Base-by-base conservation (phyloP, 1,139 yeast genomes). In the Eremothecium coryli region DNA sequence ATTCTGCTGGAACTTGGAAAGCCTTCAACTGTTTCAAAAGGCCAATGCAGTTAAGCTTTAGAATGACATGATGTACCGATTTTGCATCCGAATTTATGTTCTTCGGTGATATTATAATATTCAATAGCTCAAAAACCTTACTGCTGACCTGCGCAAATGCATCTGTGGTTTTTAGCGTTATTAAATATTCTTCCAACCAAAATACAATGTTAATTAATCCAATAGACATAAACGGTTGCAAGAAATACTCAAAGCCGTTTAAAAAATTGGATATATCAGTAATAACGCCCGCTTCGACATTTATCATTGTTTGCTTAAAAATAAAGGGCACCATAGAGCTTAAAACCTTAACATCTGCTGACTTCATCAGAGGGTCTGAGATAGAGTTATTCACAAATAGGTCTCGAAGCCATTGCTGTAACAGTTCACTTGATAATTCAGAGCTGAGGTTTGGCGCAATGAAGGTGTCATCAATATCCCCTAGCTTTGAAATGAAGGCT, bases 361-460 rank as follows among this genome's bases (percentile, higher is more conserved):
- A 64, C 45, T 76, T 72, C 50, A 86, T 74, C 37, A 86, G 61
- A 23, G 81, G 88, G 55, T 88, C 96, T 0, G 94, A 76, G 27
- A 88, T 72, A 2, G 95, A 95, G 36, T 86, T 93, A 28, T 84
- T 73, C 40, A 84, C 88, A 58, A 82, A 86, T 31, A 88, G 58
- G 2, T 93, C 90, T 27, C 71, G 65, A 28, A 82, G 70, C 97
- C 97, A 88, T 26, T 75, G 81, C 31, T 73, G 73, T 21, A 82
- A 58, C 9, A 79, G 64, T 25, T 65, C 72, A 32, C 52, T 45
- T 7, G 54, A 45, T 22, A 44, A 38, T 5, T 36, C 39, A 11
- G 45, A 46, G 12, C 30, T 13, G 6, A 15, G 32, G 16, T 21
- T 13, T 12, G 32, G 32, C 8, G 46, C 34, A 4, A 32, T 26